Base-by-base conservation (phyloP, 2,329 filamentous ascomycete genomes). In the Pleoardoris graminearum region DNA sequence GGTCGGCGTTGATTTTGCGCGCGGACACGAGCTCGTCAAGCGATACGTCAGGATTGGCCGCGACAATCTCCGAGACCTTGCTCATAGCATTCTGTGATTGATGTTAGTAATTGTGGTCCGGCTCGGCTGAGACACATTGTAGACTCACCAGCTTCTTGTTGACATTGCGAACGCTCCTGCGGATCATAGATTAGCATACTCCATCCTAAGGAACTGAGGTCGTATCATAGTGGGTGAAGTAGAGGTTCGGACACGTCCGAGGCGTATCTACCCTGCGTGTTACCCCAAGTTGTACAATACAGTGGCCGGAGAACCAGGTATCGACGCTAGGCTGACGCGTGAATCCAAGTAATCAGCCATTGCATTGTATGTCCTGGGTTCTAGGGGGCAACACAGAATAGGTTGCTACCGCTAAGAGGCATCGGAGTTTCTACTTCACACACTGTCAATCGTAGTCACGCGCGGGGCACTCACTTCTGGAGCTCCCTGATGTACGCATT, bases 61-160 rank as follows among this genome's bases (percentile, higher is more conserved):
- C 81, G 60, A 91, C 78, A 62, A 92, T 78, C 44, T 79, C 67
- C 63, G 91, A 87, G 68, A 88, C 87, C 77, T 89, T 91, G 64
- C 84, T 82, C 60, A 86, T 86, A 71, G 87, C 86, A 70, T 82
- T 79, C 87, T 90, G 58, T 25, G 54, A 37, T 30, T 35, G 23
- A 49, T 53, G 60, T 68, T 29, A 72, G 64, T 56, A 55, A 47
- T 27, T 52, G n/a, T 33, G 42, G 12, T 16, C n/a, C n/a, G 23
- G 16, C 17, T 11, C 52, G 48, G 47, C 48, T 50, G 51, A 35
- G 33, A 27, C 7, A 41, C n/a, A 17, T 25, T 29, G 5, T 25
- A 16, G 23, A 79, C 89, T 78, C 77, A 96, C 90, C 67, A 97
- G 86, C 79, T 97, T 97, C 84, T 97, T 97, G 80, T 86, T 89